phyloP scores from a whole-genome alignment of 2,329 filamentous ascomycete species.

The Trichoderma hamatum region DNA sequence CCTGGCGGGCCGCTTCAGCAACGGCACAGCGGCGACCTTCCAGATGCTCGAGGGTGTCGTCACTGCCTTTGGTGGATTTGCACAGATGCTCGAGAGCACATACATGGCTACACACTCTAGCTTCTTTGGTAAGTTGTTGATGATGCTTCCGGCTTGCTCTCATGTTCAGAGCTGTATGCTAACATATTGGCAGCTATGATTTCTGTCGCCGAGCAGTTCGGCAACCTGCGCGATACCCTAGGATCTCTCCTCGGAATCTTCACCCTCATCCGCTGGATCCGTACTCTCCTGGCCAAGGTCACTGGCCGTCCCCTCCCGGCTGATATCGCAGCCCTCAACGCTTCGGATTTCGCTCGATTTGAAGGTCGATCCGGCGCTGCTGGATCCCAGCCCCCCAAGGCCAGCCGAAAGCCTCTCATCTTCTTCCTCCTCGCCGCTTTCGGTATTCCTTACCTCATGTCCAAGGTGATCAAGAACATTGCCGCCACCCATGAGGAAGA shows the following conservation, averaged over 20 bases:
- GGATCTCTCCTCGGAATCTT: constrained; percentile 95
- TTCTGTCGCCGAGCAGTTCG: constrained; percentile 95
- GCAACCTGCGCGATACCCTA: constrained; percentile 87
- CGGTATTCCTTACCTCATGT: constrained; percentile 94
- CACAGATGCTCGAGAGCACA: constrained; percentile 98
- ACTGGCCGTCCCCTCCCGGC: constrained; percentile 89
- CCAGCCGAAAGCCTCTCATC: constrained; percentile 92
- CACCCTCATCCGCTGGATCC: constrained; percentile 91
- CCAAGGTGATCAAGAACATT: constrained; percentile 86
- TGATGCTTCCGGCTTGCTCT: neutral
- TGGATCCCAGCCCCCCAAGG: constrained; percentile 68
- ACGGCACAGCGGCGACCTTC: constrained; percentile 94
- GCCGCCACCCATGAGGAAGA: constrained; percentile 85
- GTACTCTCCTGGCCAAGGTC: constrained; percentile 86
- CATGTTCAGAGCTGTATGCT: neutral
- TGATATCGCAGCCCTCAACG: constrained; percentile 83
- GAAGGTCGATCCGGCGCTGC: constrained; percentile 68
- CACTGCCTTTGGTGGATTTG: constrained; percentile 93
- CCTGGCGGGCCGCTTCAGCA: constrained; percentile 91
- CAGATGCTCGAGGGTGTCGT: constrained; percentile 98
- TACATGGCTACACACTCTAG: constrained; percentile 99
- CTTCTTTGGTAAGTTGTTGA: constrained; percentile 77
- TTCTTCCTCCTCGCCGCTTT: constrained; percentile 96
- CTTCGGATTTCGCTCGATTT: constrained; percentile 88
- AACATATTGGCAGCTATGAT: constrained; percentile 74